Conservation (phyloP, 2,329 filamentous ascomycete genomes). For the Curvularia sp. region DNA sequence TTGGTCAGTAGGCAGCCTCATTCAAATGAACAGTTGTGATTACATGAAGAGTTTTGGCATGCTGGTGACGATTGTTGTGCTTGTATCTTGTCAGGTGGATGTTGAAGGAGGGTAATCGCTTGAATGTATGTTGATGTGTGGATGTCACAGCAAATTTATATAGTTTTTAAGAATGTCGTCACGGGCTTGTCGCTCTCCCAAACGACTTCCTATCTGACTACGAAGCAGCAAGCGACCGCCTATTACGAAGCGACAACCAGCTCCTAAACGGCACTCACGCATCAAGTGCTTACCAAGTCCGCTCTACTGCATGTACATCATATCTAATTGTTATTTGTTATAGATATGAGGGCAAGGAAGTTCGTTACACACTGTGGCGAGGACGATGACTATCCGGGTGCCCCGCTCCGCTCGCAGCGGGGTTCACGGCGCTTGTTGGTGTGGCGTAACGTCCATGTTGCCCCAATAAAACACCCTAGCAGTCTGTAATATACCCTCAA, state of each 20-base stretch:
- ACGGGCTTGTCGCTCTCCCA: constrained; percentile 3
- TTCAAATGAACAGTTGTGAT: background rate
- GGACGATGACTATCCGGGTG: background rate
- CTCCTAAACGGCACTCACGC: background rate
- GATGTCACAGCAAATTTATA: background rate
- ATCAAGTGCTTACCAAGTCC: background rate
- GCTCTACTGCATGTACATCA: background rate
- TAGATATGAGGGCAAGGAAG: background rate
- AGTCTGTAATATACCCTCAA: background rate
- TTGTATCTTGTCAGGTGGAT: background rate
- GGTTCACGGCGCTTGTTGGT: background rate
- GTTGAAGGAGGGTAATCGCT: too few relatives aligned
- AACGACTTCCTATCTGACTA: background rate
- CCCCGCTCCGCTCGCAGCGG: background rate
- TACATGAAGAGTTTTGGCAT: constrained; percentile 45
- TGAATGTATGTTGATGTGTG: background rate
- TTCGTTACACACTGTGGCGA: background rate
- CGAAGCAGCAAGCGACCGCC: background rate
- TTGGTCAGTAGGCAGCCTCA: constrained; percentile 1
- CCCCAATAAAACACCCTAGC: background rate
- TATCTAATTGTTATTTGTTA: background rate
- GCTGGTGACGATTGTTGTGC: background rate
- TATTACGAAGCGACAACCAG: background rate
- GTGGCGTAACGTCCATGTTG: background rate
- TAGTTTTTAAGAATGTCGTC: constrained; percentile 12